Conservation (phyloP, 2,329 filamentous ascomycete genomes). For the Polytolypa hystricis region DNA sequence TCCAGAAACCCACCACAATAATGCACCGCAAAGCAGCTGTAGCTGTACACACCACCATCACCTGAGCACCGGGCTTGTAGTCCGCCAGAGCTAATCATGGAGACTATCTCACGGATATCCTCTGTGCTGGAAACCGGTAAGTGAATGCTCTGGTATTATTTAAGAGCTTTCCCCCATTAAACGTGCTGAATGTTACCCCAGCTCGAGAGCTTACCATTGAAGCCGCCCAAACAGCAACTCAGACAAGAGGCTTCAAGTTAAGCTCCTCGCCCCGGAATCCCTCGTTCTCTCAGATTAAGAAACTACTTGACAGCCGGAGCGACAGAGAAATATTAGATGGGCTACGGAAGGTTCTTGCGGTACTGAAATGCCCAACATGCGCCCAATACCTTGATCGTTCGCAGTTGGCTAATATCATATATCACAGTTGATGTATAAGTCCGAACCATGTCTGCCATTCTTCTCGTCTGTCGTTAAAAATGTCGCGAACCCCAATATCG, state of each 20-base stretch:
- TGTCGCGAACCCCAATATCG: constrained; percentile 82
- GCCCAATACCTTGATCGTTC: constrained; percentile 1
- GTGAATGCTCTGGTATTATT: too few species aligned
- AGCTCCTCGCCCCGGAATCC: constrained; percentile 53
- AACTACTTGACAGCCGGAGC: constrained; percentile 83
- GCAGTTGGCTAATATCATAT: constrained; percentile 2
- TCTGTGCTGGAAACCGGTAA: constrained; percentile 88
- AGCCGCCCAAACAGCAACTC: constrained; percentile 78
- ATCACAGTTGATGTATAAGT: constrained; percentile 84
- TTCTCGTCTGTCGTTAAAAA: constrained; percentile 99
- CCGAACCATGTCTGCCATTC: constrained; percentile 77
- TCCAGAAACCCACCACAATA: too few species aligned
- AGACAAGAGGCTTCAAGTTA: constrained; percentile 39
- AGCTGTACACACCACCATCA: too few species aligned
- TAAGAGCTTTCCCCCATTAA: neutral
- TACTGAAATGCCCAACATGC: constrained; percentile 36
- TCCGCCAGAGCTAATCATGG: constrained; percentile 48
- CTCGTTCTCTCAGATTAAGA: constrained; percentile 79
- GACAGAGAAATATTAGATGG: constrained; percentile 91
- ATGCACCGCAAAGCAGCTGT: too few species aligned
- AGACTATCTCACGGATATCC: constrained; percentile 90
- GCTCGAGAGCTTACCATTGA: constrained; percentile 95
- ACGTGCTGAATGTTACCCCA: constrained; percentile 28
- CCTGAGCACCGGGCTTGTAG: neutral
- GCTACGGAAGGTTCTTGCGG: constrained; percentile 74